These are phyloP conservation scores for Durotheca rogersii DNA, from an alignment of 495 filamentous ascomycete species.

Conservation along the genomic window DNA sequence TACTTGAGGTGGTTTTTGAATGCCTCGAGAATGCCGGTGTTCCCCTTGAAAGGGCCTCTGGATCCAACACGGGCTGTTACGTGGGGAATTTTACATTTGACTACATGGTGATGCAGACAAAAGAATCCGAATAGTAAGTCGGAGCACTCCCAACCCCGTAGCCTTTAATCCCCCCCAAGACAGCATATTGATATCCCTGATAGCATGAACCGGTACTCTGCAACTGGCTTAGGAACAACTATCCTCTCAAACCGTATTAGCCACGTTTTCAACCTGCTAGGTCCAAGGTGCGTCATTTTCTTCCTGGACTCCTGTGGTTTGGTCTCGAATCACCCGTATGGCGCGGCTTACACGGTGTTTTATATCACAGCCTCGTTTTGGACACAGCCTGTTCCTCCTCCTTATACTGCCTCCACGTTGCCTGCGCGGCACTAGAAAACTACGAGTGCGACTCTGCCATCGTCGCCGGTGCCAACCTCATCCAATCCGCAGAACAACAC, in stretches of 20 bases:
- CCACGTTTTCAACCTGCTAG: constrained; percentile 59
- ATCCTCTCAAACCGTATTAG: constrained; percentile 59
- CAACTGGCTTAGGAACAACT: constrained; percentile 54
- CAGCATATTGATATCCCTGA: too few species aligned
- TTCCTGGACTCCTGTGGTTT: background rate
- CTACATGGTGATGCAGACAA: constrained; percentile 41
- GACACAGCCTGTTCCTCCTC: constrained; percentile 55
- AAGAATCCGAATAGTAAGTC: too few species aligned
- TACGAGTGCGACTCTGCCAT: constrained; percentile 52
- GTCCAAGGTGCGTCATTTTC: constrained; percentile 38
- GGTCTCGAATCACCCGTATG: too few species aligned
- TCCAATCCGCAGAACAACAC: constrained; percentile 39
- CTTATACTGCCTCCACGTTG: constrained; percentile 54
- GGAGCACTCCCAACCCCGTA: constrained; percentile 35
- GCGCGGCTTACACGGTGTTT: too few species aligned
- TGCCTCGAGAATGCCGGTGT: constrained; percentile 54
- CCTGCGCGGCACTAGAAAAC: constrained; percentile 49
- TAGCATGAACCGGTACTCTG: too few species aligned
- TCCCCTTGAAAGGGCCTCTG: constrained; percentile 41
- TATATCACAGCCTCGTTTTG: constrained; percentile 27
- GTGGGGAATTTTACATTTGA: constrained; percentile 45
- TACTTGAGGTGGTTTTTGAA: constrained; percentile 63
- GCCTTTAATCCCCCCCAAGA: too few species aligned
- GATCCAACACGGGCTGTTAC: constrained; percentile 44
- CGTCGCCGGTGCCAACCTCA: constrained; percentile 47